Percentiles rank a stretch among this genome's conserved stretches.
These are phyloP conservation scores for Mycena belliarum DNA, from an alignment of 768 basidiomycete genomes.

Conservation along the genomic window DNA sequence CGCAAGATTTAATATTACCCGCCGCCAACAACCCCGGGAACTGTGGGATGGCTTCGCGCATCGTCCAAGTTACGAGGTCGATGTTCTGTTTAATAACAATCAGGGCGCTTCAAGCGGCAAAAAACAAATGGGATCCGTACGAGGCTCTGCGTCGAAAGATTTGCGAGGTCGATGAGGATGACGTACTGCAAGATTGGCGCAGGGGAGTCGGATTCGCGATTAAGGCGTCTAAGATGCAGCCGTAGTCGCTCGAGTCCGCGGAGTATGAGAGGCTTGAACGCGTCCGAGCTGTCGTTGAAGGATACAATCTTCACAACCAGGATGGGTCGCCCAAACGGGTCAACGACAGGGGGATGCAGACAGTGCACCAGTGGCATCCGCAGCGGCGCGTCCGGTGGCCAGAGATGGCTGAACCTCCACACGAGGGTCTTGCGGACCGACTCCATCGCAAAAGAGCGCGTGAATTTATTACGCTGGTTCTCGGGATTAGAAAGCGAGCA, in stretches of 20 bases:
- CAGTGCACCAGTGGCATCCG: conserved; percentile 46
- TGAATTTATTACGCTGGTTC: conserved; percentile 66
- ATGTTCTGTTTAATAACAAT: conserved; percentile 42
- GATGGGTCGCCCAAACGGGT: conserved; percentile 68
- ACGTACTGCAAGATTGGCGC: conserved; percentile 63
- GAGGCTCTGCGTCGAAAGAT: conserved; percentile 53
- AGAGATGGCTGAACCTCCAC: conserved; percentile 55
- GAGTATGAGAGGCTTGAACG: conserved; percentile 44
- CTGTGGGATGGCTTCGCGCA: conserved; percentile 65
- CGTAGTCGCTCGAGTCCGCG: conserved; percentile 59
- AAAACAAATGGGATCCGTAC: conserved; percentile 39
- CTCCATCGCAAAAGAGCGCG: conserved; percentile 60
- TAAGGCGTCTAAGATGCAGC: conserved; percentile 52
- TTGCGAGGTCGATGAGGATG: conserved; percentile 63
- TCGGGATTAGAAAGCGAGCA: not conserved
- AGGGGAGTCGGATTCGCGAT: conserved; percentile 27
- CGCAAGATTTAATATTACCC: conserved; percentile 40
- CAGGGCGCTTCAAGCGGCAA: conserved; percentile 6
- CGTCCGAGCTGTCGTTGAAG: conserved; percentile 39
- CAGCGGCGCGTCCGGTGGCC: conserved; percentile 33
- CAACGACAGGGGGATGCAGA: conserved; percentile 53
- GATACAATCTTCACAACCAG: conserved; percentile 51
- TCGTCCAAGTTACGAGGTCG: conserved; percentile 63
- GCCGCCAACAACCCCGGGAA: conserved; percentile 79
- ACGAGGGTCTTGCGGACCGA: conserved; percentile 53